Evolutionary conservation across 2,329 filamentous ascomycete genomes (phyloP), one percentile per base, ranked within the genome.

Genomic region (Amauroascus niger): DNA sequence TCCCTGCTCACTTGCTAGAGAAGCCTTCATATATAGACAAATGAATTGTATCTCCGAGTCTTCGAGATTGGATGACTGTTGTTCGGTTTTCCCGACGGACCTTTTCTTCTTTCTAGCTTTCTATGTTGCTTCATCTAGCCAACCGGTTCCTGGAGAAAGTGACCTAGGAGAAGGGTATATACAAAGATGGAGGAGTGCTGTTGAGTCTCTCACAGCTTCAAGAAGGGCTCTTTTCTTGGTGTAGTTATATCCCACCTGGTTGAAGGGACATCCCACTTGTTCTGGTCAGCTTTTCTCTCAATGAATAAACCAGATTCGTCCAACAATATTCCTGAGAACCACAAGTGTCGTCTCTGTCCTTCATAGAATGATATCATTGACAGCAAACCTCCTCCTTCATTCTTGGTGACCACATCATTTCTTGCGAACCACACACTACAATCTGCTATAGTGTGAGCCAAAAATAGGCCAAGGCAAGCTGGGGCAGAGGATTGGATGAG

Each of bases 361-460:
- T 43, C 49, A 51, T 51, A 39, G 49, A 41, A 44, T 26, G 26
- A 16, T 44, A 41, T 43, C 49, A 44, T 49, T 32, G 35, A n/a
- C 20, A 22, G 26, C 28, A 41, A 43, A 13, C 30, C 37, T 33
- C 37, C 24, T 20, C 16, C 16, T 20, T 51, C 18, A 5, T 44
- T 33, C 49, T 43, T 26, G 9, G 39, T 16, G 18, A 44, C 39
- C 28, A 51, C 49, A 32, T 44, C n/a, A 44, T 51, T 24, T 35
- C 26, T n/a, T 44, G 37, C 39, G n/a, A 32, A 35, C 14, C 39
- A 33, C 49, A 20, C 48, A 44, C 7, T 30, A 30, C 18, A 26
- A 49, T 40, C 28, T 18, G 33, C 24, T 11, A 18, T 24, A 30
- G 30, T 37, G 32, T 24, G 20, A 28, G 30, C 32, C 28, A 46